Evolutionary conservation across 2,329 filamentous ascomycete species (phyloP).

Genomic region (Clonostachys rhizophaga): DNA sequence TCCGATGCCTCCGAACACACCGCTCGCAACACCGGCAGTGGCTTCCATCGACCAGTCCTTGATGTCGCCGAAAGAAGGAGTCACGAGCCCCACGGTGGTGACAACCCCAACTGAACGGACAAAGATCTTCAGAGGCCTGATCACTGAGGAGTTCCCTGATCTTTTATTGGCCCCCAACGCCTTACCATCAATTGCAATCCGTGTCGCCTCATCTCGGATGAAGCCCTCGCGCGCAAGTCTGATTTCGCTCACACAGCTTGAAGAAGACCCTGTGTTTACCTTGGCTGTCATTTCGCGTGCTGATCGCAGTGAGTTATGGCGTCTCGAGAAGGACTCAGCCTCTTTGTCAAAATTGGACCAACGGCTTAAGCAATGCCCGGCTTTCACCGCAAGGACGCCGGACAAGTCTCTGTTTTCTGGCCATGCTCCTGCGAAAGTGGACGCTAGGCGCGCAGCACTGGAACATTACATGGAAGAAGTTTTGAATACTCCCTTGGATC

Average conservation of each 20-base stretch:
- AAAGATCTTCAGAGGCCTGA: slow-evolving; percentile 69
- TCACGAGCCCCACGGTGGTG: background rate
- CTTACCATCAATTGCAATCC: slow-evolving; percentile 77
- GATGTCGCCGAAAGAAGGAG: slow-evolving; percentile 7
- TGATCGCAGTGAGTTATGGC: slow-evolving; percentile 78
- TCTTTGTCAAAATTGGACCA: slow-evolving; percentile 81
- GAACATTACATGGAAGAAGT: slow-evolving; percentile 83
- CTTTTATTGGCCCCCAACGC: slow-evolving; percentile 85
- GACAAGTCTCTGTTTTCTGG: slow-evolving; percentile 85
- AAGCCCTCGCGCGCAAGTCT: slow-evolving; percentile 86
- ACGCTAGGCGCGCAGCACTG: slow-evolving; percentile 75
- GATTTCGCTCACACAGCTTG: slow-evolving; percentile 71
- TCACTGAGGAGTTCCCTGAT: slow-evolving; percentile 82
- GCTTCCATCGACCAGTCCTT: slow-evolving; percentile 26
- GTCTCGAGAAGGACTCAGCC: slow-evolving; percentile 84
- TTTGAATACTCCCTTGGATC: slow-evolving; percentile 77
- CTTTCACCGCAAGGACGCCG: slow-evolving; percentile 72
- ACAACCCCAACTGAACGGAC: slow-evolving; percentile 34
- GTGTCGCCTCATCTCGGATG: slow-evolving; percentile 90
- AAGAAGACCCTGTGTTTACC: slow-evolving; percentile 93
- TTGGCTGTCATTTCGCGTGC: slow-evolving; percentile 78
- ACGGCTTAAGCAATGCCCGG: slow-evolving; percentile 68
- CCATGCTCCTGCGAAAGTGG: slow-evolving; percentile 89
- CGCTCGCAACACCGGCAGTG: slow-evolving; percentile 37
- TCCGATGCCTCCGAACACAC: slow-evolving; percentile 66